Conservation (phyloP, 176 grass and related monocot species). For the Oryza nivara region DNA sequence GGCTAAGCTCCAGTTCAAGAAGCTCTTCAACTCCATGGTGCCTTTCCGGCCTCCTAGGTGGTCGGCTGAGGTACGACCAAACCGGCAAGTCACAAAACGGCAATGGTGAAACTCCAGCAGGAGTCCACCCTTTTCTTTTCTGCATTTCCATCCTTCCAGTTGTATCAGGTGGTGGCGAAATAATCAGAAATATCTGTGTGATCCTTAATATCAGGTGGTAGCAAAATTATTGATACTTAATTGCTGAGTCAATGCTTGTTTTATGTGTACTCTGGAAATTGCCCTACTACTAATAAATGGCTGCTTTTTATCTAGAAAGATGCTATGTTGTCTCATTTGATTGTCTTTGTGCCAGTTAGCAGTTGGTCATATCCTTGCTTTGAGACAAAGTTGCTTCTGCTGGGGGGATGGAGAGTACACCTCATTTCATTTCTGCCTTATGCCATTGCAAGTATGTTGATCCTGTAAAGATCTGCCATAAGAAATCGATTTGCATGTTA, state of each 20-base stretch:
- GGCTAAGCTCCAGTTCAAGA: slow-evolving; percentile 28
- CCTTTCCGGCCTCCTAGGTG: slow-evolving; percentile 39
- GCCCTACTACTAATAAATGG: slow-evolving; percentile 42
- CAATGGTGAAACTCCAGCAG: slow-evolving; percentile 53
- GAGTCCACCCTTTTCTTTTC: slow-evolving; percentile 20
- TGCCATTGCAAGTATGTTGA: slow-evolving; percentile 16
- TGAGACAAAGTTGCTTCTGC: background rate
- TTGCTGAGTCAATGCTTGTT: slow-evolving; percentile 25
- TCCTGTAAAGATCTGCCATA: background rate
- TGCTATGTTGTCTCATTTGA: slow-evolving; percentile 17
- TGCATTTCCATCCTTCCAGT: slow-evolving; percentile 8
- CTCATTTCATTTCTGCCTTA: slow-evolving; percentile 12
- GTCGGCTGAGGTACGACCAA: slow-evolving; percentile 45
- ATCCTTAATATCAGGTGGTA: slow-evolving; percentile 22
- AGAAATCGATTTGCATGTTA: background rate
- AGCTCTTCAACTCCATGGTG: slow-evolving; percentile 30
- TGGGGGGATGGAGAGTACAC: background rate
- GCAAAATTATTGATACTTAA: slow-evolving; percentile 4
- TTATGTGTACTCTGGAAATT: slow-evolving; percentile 27
- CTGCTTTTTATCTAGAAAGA: slow-evolving; percentile 9
- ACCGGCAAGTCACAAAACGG: slow-evolving; percentile 65
- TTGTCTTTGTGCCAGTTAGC: background rate
- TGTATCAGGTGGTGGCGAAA: slow-evolving; percentile 32
- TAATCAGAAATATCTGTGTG: slow-evolving; percentile 23
- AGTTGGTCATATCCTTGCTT: background rate